Evolutionary conservation across 2,329 filamentous ascomycete genomes (phyloP).

Genomic region (Talaromyces sp.): DNA sequence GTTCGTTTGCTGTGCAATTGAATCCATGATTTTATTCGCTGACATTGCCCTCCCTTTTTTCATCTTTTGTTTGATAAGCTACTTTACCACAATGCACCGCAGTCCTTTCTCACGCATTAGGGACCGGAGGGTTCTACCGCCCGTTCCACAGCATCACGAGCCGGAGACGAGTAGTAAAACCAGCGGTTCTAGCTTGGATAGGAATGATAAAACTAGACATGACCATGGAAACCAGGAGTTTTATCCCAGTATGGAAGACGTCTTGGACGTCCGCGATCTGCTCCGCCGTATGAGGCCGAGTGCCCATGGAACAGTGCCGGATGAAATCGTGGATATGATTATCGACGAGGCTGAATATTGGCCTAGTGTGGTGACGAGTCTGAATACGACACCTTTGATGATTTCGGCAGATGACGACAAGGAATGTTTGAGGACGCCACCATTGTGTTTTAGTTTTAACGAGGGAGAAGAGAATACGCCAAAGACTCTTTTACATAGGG

Average conservation of each 20-base stretch:
- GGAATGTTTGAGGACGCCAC: constrained; percentile 30
- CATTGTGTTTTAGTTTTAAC: constrained; percentile 29
- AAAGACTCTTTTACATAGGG: constrained; percentile 27
- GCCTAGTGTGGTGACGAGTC: constrained; percentile 16
- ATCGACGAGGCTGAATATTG: constrained; percentile 32
- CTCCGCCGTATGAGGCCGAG: constrained; percentile 24
- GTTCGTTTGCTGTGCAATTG: background rate
- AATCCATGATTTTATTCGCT: background rate
- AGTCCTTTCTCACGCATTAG: background rate
- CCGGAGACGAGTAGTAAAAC: constrained; percentile 7
- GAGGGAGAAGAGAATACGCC: constrained; percentile 3
- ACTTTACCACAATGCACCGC: background rate
- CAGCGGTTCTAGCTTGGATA: constrained; percentile 4
- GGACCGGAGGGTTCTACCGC: constrained; percentile 3
- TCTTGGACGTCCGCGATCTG: constrained; percentile 28
- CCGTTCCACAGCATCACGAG: constrained; percentile 1
- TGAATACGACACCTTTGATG: constrained; percentile 16
- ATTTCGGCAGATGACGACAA: constrained; percentile 30
- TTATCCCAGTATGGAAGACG: constrained; percentile 28
- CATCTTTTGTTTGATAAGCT: background rate
- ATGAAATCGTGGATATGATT: constrained; percentile 37
- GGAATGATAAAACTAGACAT: background rate
- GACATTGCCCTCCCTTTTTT: background rate
- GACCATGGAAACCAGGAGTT: constrained; percentile 13
- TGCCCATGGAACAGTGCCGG: constrained; percentile 22